These are phyloP conservation scores for Saraca asoca DNA, from an alignment of 331 rosid species.

Conservation along the genomic window DNA sequence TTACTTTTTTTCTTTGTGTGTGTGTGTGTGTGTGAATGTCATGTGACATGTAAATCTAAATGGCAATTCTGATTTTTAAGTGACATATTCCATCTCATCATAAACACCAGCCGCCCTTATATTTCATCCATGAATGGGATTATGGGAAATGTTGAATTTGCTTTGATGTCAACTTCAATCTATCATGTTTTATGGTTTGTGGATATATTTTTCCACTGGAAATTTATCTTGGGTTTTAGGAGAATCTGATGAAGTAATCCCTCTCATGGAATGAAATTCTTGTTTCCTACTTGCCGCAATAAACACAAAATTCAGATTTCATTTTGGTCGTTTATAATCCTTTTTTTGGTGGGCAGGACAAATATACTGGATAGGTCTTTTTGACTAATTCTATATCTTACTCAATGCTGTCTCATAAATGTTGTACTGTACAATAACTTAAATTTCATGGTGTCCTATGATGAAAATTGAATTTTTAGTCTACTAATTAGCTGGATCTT, in stretches of 20 bases:
- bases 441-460: not conserved
- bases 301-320: not conserved
- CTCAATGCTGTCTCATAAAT: slow-evolving; percentile 14
- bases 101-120: not conserved
- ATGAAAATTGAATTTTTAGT: slow-evolving; percentile 18
- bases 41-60: slow-evolving; percentile 11
- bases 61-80: no score
- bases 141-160: not conserved
- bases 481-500: no score
- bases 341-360: not conserved
- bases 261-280: not conserved
- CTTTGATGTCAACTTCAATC: not conserved
- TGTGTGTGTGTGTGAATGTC: slow-evolving; percentile 13
- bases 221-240: not conserved
- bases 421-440: not conserved
- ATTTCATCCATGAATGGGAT: not conserved
- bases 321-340: not conserved
- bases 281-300: not conserved
- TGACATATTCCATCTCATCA: not conserved
- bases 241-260: slow-evolving; percentile 14
- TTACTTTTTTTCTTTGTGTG: slow-evolving; percentile 6
- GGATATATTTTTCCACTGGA: slow-evolving; percentile 1
- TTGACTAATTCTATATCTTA: not conserved
- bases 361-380: not conserved
- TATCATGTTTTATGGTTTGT: not conserved